phyloP scores from a whole-genome alignment of 2,329 filamentous ascomycete genomes.

The Lasiodiplodia sp. region DNA sequence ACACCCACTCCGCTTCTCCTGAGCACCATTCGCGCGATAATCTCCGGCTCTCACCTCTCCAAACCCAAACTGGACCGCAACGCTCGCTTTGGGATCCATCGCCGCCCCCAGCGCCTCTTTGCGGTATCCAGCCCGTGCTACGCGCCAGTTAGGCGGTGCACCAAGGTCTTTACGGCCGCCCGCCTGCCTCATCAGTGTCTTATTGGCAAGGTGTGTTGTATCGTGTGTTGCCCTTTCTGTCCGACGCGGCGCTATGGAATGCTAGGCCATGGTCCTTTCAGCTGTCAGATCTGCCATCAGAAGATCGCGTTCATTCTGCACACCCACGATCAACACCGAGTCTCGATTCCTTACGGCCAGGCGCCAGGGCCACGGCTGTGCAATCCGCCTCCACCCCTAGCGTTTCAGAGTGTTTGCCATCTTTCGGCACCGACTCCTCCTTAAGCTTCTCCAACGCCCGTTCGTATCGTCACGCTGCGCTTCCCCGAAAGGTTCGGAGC shows the following conservation, averaged over 20 bases:
- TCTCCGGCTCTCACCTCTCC: neutral
- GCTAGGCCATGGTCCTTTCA: constrained; percentile 15
- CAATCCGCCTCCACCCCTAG: neutral
- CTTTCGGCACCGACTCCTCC: constrained; percentile 9
- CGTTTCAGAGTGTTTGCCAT: constrained; percentile 5
- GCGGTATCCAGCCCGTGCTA: constrained; percentile 12
- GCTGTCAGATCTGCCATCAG: constrained; percentile 5
- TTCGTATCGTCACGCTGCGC: constrained; percentile 13
- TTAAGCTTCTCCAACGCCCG: constrained; percentile 12
- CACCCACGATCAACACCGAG: constrained; percentile 10
- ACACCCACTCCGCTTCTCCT: neutral
- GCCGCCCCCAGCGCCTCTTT: constrained; percentile 16
- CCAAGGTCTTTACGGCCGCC: constrained; percentile 11
- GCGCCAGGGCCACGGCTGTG: constrained; percentile 14
- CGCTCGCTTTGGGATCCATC: constrained; percentile 4
- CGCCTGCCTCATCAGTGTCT: constrained; percentile 21
- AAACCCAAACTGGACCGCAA: constrained; percentile 26
- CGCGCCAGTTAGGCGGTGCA: constrained; percentile 22
- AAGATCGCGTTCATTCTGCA: neutral
- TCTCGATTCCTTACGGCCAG: constrained; percentile 1
- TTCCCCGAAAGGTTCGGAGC: constrained; percentile 20
- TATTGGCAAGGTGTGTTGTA: constrained; percentile 12
- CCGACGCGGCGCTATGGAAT: constrained; percentile 14
- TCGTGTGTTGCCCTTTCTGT: constrained; percentile 22
- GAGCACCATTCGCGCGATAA: neutral